A percentile compares a stretch with the other conserved stretches of the same genome.
These are phyloP conservation scores for Entophlyctis luteolus DNA, from an alignment of 192 early-diverging fungal genomes.

Conservation along the genomic window DNA sequence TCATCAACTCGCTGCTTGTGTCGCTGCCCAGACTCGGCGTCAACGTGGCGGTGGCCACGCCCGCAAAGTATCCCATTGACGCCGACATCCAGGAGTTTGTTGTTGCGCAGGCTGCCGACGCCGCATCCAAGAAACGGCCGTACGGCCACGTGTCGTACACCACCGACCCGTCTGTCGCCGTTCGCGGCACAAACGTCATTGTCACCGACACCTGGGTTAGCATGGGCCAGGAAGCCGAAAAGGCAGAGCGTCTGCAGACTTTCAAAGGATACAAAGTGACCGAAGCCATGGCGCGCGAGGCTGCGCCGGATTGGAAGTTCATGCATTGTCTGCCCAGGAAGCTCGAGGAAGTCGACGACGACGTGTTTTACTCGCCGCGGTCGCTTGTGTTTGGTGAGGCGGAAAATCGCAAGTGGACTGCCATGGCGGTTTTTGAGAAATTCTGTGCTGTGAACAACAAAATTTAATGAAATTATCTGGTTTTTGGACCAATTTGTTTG, in stretches of 20 bases:
- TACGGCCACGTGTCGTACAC: constrained; percentile 48
- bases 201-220: constrained; percentile 99
- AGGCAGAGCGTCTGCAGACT: constrained; percentile 70
- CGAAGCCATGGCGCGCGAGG: constrained; percentile 70
- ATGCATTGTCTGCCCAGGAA: constrained; percentile 99
- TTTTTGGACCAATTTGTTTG: no score
- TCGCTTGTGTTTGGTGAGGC: constrained; percentile 96
- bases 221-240: constrained; percentile 96
- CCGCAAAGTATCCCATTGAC: constrained; percentile 73
- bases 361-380: constrained; percentile 81
- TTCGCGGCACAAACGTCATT: constrained; percentile 79
- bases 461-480: neutral
- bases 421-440: constrained; percentile 71
- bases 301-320: constrained; percentile 88
- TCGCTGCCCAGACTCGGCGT: constrained; percentile 87
- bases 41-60: constrained; percentile 77
- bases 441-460: neutral
- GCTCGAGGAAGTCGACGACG: constrained; percentile 93
- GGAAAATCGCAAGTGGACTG: constrained; percentile 99
- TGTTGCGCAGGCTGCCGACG: constrained; percentile 52
- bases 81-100: constrained; percentile 68
- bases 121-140: constrained; percentile 33
- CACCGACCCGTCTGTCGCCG: constrained; percentile 70
- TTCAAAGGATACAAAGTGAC: constrained; percentile 88
- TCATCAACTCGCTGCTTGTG: constrained; percentile 84